These are phyloP conservation scores for Mucor indicus DNA, from an alignment of 371 early-diverging fungal genomes.

Conservation along the genomic window DNA sequence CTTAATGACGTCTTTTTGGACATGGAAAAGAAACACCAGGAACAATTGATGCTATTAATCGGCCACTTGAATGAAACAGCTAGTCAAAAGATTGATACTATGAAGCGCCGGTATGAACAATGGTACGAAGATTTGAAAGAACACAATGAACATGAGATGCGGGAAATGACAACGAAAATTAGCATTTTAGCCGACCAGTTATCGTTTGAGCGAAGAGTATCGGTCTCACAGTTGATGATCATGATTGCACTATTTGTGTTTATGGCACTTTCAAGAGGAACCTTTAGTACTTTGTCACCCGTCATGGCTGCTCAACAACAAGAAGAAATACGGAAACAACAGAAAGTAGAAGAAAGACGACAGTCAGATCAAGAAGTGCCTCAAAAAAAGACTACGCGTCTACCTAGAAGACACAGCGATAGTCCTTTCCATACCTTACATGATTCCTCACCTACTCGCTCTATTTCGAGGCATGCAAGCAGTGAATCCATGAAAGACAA, in stretches of 20 bases:
- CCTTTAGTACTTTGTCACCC: constrained; percentile 41
- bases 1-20: constrained; percentile 71
- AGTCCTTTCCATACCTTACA: constrained; percentile 14
- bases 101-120: constrained; percentile 60
- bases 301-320: constrained; percentile 44
- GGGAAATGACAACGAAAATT: constrained; percentile 46
- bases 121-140: constrained; percentile 56
- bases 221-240: constrained; percentile 54
- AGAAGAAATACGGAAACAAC: constrained; percentile 36
- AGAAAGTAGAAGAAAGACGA: too few relatives aligned
- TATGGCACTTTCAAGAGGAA: constrained; percentile 50
- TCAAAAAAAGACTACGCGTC: too few relatives aligned
- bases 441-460: too few relatives aligned
- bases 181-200: constrained; percentile 61
- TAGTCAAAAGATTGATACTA: constrained; percentile 52
- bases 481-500: too few relatives aligned
- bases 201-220: constrained; percentile 62
- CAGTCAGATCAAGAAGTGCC: too few relatives aligned
- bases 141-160: constrained; percentile 42
- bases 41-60: constrained; percentile 56
- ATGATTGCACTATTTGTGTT: constrained; percentile 54
- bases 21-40: constrained; percentile 60
- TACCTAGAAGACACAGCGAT: constrained; percentile 20
- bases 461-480: too few relatives aligned
- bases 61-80: constrained; percentile 66